Conservation (phyloP, 495 filamentous ascomycete genomes). For the Hypoxylon rickii region DNA sequence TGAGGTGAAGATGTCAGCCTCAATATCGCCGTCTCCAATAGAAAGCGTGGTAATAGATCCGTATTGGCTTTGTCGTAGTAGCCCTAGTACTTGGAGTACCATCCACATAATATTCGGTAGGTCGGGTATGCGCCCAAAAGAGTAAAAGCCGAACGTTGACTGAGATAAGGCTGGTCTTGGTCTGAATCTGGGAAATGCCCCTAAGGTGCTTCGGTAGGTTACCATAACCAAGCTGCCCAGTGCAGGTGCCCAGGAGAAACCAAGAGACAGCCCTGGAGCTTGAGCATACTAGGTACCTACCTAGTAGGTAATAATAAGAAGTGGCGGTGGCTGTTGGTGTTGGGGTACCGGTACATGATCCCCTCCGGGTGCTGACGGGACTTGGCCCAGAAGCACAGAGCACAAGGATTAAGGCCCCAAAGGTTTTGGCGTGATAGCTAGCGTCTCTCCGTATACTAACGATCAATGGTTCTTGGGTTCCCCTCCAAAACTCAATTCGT, state of each 20-base stretch:
- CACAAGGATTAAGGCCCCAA: conserved; percentile 33
- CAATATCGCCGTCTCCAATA: neutral
- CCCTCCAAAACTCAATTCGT: conserved; percentile 27
- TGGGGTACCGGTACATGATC: conserved; percentile 30
- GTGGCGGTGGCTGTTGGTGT: conserved; percentile 25
- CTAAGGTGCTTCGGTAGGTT: too few species aligned
- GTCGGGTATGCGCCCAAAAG: neutral
- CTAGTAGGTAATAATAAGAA: neutral
- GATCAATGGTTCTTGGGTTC: too few species aligned
- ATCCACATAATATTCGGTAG: neutral
- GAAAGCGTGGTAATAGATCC: neutral
- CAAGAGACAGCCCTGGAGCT: too few species aligned
- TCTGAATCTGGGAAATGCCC: too few species aligned
- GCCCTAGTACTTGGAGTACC: neutral
- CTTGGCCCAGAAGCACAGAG: too few species aligned
- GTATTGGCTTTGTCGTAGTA: too few species aligned
- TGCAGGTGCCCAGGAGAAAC: too few species aligned
- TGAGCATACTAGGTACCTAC: conserved; percentile 16
- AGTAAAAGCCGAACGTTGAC: neutral
- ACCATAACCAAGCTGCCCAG: too few species aligned
- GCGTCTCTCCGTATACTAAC: conserved; percentile 18
- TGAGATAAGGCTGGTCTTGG: neutral
- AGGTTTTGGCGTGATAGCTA: conserved; percentile 29
- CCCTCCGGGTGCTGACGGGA: conserved; percentile 23
- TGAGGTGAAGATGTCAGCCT: conserved; percentile 10